Conservation (phyloP, 306 rosid genomes). For the Acacia acuminata region DNA sequence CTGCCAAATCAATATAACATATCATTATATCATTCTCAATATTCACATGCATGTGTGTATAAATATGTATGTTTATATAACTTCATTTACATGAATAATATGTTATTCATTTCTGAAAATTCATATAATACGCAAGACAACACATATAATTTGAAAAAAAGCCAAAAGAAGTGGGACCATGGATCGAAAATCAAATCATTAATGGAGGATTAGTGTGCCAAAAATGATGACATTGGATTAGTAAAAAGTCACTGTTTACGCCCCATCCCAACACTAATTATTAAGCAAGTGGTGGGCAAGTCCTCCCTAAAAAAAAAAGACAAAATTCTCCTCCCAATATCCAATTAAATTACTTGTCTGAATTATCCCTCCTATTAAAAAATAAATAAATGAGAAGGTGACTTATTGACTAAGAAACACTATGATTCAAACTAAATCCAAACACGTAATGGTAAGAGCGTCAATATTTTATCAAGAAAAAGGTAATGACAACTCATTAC, state of each 20-base stretch:
- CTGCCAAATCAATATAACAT: not conserved
- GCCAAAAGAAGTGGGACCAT: not conserved
- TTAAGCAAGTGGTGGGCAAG: not conserved
- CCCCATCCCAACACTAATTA: not conserved
- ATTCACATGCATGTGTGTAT: not conserved
- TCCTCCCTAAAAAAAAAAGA: not conserved
- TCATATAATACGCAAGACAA: no score
- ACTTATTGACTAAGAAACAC: not conserved
- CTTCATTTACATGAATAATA: not conserved
- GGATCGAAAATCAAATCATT: not conserved
- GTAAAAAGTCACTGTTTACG: not conserved
- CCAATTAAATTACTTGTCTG: not conserved
- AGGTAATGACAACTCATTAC: not conserved
- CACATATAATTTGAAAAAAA: not conserved
- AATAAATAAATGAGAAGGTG: not conserved
- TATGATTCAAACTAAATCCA: not conserved
- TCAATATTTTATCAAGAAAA: not conserved
- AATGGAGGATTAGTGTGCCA: conserved; percentile 1
- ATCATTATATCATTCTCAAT: not conserved
- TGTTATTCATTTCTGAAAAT: not conserved
- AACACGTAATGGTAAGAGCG: not conserved
- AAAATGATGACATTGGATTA: not conserved
- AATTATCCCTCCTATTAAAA: not conserved
- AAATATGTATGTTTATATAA: not conserved
- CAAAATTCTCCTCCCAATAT: not conserved